Evolutionary conservation across 371 early-diverging fungal genomes (phyloP).

Genomic region (Mortierella sp.): DNA sequence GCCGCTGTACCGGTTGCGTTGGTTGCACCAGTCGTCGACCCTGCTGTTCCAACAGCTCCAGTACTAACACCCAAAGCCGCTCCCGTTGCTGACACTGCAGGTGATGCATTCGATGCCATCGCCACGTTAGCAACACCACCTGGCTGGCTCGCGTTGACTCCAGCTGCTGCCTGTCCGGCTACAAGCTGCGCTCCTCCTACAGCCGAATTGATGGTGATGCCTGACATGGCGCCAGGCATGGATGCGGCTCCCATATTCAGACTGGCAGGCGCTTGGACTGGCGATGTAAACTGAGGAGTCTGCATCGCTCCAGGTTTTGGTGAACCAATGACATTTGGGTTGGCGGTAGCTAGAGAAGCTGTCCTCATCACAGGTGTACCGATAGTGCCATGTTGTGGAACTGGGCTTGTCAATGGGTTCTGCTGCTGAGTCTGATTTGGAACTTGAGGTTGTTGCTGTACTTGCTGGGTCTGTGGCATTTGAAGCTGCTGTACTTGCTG

Average conservation of each 20-base stretch:
- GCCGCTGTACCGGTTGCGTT: no score
- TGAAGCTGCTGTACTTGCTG: conserved; percentile 50
- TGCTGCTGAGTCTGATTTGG: conserved; percentile 31
- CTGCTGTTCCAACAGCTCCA: conserved; percentile 9
- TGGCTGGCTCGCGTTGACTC: conserved; percentile 6
- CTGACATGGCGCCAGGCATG: conserved; percentile 20
- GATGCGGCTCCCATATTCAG: conserved; percentile 18
- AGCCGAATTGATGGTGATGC: conserved; percentile 18
- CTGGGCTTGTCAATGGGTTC: conserved; percentile 55
- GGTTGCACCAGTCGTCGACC: neutral
- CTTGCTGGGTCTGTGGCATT: conserved; percentile 27
- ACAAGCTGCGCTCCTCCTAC: conserved; percentile 28
- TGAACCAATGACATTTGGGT: conserved; percentile 14
- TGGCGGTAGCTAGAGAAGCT: conserved; percentile 18
- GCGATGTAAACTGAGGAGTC: conserved; percentile 34
- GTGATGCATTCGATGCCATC: conserved; percentile 1
- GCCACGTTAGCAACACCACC: conserved; percentile 7
- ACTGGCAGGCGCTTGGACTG: conserved; percentile 35
- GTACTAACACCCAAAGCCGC: conserved; percentile 1
- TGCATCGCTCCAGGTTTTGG: conserved; percentile 34
- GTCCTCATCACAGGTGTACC: conserved; percentile 31
- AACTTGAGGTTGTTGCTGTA: conserved; percentile 13
- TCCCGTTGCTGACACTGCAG: neutral
- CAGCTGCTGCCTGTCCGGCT: conserved; percentile 21
- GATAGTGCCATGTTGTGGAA: conserved; percentile 36